A percentile compares a stretch with the other conserved stretches of the same genome.
Evolutionary conservation across 1,284 basidiomycete genomes (phyloP).

Genomic region (Ceratorhiza oryzae-sativae): DNA sequence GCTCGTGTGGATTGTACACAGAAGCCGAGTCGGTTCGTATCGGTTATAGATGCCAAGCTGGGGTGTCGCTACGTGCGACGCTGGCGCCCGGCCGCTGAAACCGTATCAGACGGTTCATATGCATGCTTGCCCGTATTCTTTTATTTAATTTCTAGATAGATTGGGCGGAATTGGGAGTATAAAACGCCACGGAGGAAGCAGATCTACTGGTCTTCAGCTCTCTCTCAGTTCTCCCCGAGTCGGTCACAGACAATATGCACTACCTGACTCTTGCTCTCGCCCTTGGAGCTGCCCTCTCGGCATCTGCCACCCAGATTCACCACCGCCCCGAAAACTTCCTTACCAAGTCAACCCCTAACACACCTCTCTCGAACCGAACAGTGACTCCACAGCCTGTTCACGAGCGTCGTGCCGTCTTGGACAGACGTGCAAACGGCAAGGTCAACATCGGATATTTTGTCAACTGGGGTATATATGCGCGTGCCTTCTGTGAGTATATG

Average conservation of each 20-base stretch:
- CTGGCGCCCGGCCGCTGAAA: background rate
- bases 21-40: slow-evolving; percentile 17
- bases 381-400: slow-evolving; percentile 47
- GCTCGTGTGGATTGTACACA: background rate
- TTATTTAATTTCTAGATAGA: background rate
- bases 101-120: background rate
- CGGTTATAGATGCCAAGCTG: slow-evolving; percentile 29
- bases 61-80: background rate
- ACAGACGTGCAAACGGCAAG: slow-evolving; percentile 58
- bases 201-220: slow-evolving; percentile 1
- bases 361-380: slow-evolving; percentile 53
- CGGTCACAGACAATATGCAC: slow-evolving; percentile 16
- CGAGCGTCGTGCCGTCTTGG: slow-evolving; percentile 38
- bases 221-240: background rate
- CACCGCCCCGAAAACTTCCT: slow-evolving; percentile 61
- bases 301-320: slow-evolving; percentile 62
- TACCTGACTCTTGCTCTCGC: slow-evolving; percentile 20
- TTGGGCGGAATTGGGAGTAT: background rate
- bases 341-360: slow-evolving; percentile 43
- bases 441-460: slow-evolving; percentile 66
- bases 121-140: background rate
- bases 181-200: background rate
- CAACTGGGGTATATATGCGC: slow-evolving; percentile 39
- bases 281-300: slow-evolving; percentile 29
- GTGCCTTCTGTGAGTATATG: slow-evolving; percentile 23